Evolutionary conservation across 2,329 filamentous ascomycete genomes (phyloP), one percentile per base, ranked within the genome.

Genomic region (Diaporthe sp.): DNA sequence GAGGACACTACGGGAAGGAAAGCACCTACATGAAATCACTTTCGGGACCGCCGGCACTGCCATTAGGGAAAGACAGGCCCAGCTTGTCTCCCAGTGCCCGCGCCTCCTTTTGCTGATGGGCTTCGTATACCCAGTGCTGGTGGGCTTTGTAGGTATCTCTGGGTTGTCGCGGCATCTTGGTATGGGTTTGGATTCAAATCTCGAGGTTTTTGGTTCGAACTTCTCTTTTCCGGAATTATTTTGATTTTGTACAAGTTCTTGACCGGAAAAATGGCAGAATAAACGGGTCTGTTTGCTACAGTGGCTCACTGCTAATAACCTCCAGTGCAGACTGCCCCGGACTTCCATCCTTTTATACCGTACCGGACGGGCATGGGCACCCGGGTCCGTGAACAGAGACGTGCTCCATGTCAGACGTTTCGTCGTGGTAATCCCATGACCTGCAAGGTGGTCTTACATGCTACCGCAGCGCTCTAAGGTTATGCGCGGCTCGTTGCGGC

Each of bases 351-450:
- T 6, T 68, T 68, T 68, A 68, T 54, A 68, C 64, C 45, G 3
- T 38, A 19, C 10, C 33, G 4, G 33, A 4, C 47, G 30, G 30
- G 45, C 64, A 38, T 38, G 45, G 42, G 15, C 64, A n/a, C 55
- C 61, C 42, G 30, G 45, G 64, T 67, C 64, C 64, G 45, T 67
- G 64, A 67, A 40, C 45, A 52, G 22, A 52, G 64, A 52, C 45
- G 45, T 50, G 64, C 45, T 67, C 64, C 64, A 68, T 68, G 47
- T 54, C 64, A 52, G 25, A 68, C 64, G 64, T 68, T 68, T 68
- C 47, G 64, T 68, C 64, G 45, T 40, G 47, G 45, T 7, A 12
- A 30, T 68, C 64, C 64, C 64, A 68, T 68, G 64, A 68, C 64
- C 47, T 54, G 45, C 47, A 7, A 54, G 15, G 64, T 68, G 47